A percentile compares a stretch with the other conserved stretches of the same genome.
These are phyloP conservation scores for Cryptococcus deneoformans DNA, from an alignment of 1,284 basidiomycete genomes.

Conservation along the genomic window DNA sequence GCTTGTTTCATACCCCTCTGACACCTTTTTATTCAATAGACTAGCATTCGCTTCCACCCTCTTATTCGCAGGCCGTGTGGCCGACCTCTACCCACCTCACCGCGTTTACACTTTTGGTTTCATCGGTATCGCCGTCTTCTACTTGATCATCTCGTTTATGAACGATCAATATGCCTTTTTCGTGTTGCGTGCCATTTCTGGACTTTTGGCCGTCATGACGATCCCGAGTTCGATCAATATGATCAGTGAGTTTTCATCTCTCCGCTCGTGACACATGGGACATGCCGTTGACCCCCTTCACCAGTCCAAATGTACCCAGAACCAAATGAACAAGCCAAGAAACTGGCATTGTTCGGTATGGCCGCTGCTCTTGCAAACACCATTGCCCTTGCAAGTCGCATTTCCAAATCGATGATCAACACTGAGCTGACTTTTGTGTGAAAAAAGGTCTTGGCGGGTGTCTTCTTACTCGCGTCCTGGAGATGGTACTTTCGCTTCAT, in stretches of 20 bases:
- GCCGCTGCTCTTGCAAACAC: slow-evolving; percentile 41
- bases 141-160: slow-evolving; percentile 47
- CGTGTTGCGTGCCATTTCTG: slow-evolving; percentile 43
- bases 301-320: slow-evolving; percentile 44
- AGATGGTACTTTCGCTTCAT: slow-evolving; percentile 48
- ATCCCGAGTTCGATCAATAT: slow-evolving; percentile 46
- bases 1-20: background rate
- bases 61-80: slow-evolving; percentile 40
- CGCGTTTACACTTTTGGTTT: slow-evolving; percentile 41
- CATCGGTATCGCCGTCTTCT: slow-evolving; percentile 39
- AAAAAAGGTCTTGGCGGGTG: slow-evolving; percentile 37
- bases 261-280: too few relatives aligned
- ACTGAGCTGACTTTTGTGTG: slow-evolving; percentile 15
- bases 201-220: slow-evolving; percentile 41
- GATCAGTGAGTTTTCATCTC: slow-evolving; percentile 20
- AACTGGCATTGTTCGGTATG: slow-evolving; percentile 45
- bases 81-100: slow-evolving; percentile 44
- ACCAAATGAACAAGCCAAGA: slow-evolving; percentile 35
- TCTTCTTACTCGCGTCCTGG: slow-evolving; percentile 43
- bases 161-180: slow-evolving; percentile 45
- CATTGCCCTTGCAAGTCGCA: slow-evolving; percentile 12
- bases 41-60: slow-evolving; percentile 34
- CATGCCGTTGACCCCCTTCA: background rate
- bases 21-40: background rate
- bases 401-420: slow-evolving; percentile 5